A percentile compares a stretch with the other conserved stretches of the same genome.
phyloP scores from a whole-genome alignment of 1,284 basidiomycete genomes.

The Agaricales sp. region DNA sequence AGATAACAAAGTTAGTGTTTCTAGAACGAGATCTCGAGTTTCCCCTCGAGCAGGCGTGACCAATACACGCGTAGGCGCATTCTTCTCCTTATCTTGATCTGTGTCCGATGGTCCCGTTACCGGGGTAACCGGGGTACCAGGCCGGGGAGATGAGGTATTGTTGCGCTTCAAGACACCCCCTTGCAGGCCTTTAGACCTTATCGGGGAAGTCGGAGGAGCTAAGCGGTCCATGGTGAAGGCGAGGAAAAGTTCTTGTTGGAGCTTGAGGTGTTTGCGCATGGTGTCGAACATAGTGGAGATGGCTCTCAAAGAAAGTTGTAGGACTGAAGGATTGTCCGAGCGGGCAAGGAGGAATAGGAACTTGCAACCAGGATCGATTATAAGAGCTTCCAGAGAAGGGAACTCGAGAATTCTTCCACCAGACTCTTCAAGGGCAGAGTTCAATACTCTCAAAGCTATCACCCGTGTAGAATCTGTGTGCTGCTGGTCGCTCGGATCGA shows the following conservation, averaged over 20 bases:
- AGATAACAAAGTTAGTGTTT: slow-evolving; percentile 78
- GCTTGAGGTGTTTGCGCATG: slow-evolving; percentile 80
- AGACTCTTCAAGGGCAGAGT: slow-evolving; percentile 82
- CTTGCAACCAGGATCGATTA: slow-evolving; percentile 90
- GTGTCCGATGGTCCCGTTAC: slow-evolving; percentile 32
- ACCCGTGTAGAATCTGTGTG: slow-evolving; percentile 96
- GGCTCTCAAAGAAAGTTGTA: slow-evolving; percentile 76
- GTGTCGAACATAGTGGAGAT: slow-evolving; percentile 86
- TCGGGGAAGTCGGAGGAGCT: slow-evolving; percentile 37
- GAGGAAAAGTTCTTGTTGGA: slow-evolving; percentile 95
- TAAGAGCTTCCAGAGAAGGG: slow-evolving; percentile 61
- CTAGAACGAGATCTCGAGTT: slow-evolving; percentile 84
- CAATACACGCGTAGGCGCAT: slow-evolving; percentile 46
- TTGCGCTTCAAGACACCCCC: slow-evolving; percentile 14
- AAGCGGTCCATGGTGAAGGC: slow-evolving; percentile 91
- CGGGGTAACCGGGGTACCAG: slow-evolving; percentile 46
- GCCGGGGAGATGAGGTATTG: slow-evolving; percentile 37
- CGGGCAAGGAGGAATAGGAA: slow-evolving; percentile 92
- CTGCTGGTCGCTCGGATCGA: slow-evolving; percentile 90
- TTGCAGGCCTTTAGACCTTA: slow-evolving; percentile 15
- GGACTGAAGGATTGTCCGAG: slow-evolving; percentile 75
- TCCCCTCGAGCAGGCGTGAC: slow-evolving; percentile 78
- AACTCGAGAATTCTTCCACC: slow-evolving; percentile 69
- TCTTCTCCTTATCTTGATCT: slow-evolving; percentile 38
- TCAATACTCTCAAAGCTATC: slow-evolving; percentile 82